phyloP scores from a whole-genome alignment of 2,329 filamentous ascomycete genomes.

The Cryphonectria parasitica region DNA sequence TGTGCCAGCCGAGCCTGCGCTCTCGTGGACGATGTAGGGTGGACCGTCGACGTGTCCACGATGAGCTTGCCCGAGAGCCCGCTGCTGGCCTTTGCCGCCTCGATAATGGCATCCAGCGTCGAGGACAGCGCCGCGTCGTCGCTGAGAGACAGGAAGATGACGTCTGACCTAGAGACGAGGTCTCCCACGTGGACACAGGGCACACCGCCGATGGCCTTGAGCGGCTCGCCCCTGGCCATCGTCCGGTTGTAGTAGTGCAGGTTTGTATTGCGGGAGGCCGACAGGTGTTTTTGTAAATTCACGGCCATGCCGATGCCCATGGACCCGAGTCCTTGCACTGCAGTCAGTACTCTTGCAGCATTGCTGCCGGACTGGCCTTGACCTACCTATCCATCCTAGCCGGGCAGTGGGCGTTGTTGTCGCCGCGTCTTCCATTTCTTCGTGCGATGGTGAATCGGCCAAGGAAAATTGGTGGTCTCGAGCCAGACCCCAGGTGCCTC shows the following conservation, averaged over 20 bases:
- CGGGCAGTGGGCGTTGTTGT: background rate
- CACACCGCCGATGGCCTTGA: conserved; percentile 37
- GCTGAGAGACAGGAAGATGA: conserved; percentile 66
- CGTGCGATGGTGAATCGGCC: background rate
- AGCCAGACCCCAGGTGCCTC: background rate
- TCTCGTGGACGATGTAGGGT: conserved; percentile 46
- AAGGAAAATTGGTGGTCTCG: background rate
- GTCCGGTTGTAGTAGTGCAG: conserved; percentile 52
- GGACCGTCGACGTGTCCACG: conserved; percentile 55
- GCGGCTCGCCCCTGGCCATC: conserved; percentile 45
- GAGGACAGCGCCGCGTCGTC: conserved; percentile 74
- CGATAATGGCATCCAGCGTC: conserved; percentile 61
- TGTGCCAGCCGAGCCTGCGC: conserved; percentile 37
- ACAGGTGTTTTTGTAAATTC: conserved; percentile 51
- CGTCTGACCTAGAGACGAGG: conserved; percentile 38
- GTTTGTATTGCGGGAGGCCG: conserved; percentile 27
- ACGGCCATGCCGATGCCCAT: conserved; percentile 56
- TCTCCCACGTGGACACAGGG: conserved; percentile 32
- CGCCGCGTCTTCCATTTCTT: background rate
- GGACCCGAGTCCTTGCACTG: conserved; percentile 48
- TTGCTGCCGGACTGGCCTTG: background rate
- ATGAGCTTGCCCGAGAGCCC: conserved; percentile 45
- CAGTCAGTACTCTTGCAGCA: background rate
- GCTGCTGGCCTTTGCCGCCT: conserved; percentile 35
- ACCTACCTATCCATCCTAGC: background rate